Base-by-base conservation (phyloP, 169 alveolate species). In the Cryptosporidium sp. region DNA sequence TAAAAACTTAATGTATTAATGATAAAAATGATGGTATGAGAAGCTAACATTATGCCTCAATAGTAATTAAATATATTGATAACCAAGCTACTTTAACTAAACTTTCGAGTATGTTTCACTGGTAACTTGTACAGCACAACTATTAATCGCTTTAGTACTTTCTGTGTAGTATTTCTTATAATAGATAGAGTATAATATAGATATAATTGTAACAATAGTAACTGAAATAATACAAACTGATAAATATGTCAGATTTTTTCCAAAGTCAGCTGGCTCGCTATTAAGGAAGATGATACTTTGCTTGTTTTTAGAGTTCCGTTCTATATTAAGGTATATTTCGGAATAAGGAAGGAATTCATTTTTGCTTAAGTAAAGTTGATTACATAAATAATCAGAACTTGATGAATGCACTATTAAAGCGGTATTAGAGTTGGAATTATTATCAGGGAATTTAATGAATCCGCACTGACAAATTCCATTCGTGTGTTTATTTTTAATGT, bases 391-490 rank as follows among this genome's bases (percentile, higher is more conserved):
- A 60, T 73, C 71, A 10, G 86, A 31, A 37, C 5, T 53, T 9
- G 69, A 52, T 56, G 70, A 73, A 3, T 56, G 86, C 18, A 73
- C 33, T 16, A 33, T 37, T 14, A 73, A 52, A 3, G 86, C 86
- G 6, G 86, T 31, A 56, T 60, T 73, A 14, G 86, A 53, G 26
- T 35, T 52, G 23, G 52, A n/a, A n/a, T 31, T 44, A 8, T 42
- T n/a, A 6, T 53, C 26, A 10, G 68, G 14, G 10, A 73, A 73
- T 33, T 37, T 53, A 44, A 73, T 51, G 0, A 23, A 53, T 18
- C 86, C 86, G 16, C 86, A 73, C 16, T 73, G 70, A 0, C 86
- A 73, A 18, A 73, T 23, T 7, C 48, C 29, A 29, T 37, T n/a
- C 12, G 33, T 35, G 16, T 53, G 39, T 52, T 73, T 16, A 35